Percentiles rank a stretch among this genome's conserved stretches.
Conservation (phyloP, 164 flowering plant species). For the Nymphaea thermarum region DNA sequence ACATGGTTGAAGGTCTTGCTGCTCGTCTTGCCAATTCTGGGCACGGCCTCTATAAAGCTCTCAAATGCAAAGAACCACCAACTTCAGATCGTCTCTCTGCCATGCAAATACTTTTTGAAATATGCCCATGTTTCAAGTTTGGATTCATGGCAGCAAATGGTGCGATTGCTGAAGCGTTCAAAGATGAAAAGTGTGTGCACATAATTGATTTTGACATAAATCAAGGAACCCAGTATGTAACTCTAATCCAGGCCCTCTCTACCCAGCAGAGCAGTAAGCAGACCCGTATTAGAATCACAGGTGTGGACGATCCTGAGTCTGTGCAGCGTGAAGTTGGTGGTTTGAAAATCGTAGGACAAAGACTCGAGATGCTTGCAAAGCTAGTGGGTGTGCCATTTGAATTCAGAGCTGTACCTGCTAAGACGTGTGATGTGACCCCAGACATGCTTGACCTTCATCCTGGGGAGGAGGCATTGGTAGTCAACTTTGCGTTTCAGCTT, state of each 20-base stretch:
- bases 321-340: slow-evolving; percentile 85
- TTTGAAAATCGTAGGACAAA: slow-evolving; percentile 51
- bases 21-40: slow-evolving; percentile 90
- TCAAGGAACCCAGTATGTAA: slow-evolving; percentile 90
- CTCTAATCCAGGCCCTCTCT: slow-evolving; percentile 63
- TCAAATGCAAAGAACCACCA: slow-evolving; percentile 91
- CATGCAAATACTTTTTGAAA: slow-evolving; percentile 93
- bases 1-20: slow-evolving; percentile 97
- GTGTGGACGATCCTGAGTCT: slow-evolving; percentile 91
- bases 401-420: slow-evolving; percentile 53
- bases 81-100: slow-evolving; percentile 79
- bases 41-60: slow-evolving; percentile 58
- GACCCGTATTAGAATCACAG: slow-evolving; percentile 63
- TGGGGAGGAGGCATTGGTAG: slow-evolving; percentile 53
- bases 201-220: slow-evolving; percentile 88
- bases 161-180: slow-evolving; percentile 64
- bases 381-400: slow-evolving; percentile 49
- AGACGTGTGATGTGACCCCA: slow-evolving; percentile 50
- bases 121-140: slow-evolving; percentile 91
- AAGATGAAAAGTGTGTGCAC: slow-evolving; percentile 61
- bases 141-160: slow-evolving; percentile 95
- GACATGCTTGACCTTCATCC: slow-evolving; percentile 42
- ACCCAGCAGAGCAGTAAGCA: slow-evolving; percentile 25
- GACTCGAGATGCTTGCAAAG: slow-evolving; percentile 68
- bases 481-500: slow-evolving; percentile 94